phyloP scores from a whole-genome alignment of 805 yeast species.

The Candida ficus region DNA sequence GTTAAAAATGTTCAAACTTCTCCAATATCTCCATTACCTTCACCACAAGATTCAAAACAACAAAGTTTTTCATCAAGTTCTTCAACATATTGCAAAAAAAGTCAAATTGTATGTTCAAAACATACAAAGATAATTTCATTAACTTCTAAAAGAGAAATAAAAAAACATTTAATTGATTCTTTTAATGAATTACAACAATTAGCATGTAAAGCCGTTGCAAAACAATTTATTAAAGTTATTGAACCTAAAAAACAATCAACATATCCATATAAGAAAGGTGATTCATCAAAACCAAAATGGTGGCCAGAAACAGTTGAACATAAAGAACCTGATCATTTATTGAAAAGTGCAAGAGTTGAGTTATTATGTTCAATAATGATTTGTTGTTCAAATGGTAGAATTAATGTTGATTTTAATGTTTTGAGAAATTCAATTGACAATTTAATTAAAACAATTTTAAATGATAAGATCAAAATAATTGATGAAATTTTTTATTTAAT shows the following conservation, averaged over 20 bases:
- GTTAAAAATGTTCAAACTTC: too few species aligned
- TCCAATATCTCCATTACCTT: too few species aligned
- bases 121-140: background rate
- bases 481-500: constrained; percentile 15
- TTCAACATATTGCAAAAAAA: background rate
- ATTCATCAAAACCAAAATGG: constrained; percentile 53
- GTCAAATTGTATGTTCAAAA: too few species aligned
- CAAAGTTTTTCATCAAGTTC: too few species aligned
- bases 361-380: constrained; percentile 40
- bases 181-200: constrained; percentile 32
- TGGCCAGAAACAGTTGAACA: constrained; percentile 63
- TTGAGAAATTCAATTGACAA: constrained; percentile 1
- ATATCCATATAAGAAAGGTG: constrained; percentile 56
- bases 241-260: constrained; percentile 64
- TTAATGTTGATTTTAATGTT: background rate
- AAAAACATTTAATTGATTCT: constrained; percentile 6
- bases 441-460: background rate
- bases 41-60: too few species aligned
- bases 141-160: background rate
- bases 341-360: constrained; percentile 48
- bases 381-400: background rate
- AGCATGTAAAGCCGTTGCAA: constrained; percentile 57
- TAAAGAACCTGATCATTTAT: constrained; percentile 70
- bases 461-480: constrained; percentile 8
- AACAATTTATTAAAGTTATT: constrained; percentile 58